Evolutionary conservation across 2,329 filamentous ascomycete species (phyloP), one percentile per base, ranked within the genome.

Genomic region (Pyricularia pennisetigena): DNA sequence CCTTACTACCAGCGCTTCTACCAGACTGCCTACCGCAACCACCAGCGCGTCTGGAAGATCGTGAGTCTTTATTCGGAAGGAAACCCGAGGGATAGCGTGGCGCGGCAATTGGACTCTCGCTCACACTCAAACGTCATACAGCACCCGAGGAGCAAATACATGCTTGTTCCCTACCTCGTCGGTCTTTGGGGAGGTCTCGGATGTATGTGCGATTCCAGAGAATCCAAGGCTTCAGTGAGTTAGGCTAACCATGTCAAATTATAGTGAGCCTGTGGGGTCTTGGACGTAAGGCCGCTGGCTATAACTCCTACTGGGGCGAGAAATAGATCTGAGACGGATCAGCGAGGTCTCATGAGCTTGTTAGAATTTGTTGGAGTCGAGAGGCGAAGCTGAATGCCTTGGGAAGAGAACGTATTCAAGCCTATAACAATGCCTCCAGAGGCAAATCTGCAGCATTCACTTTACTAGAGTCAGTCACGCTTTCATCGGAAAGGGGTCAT

Each of bases 21-120:
- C 83, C 91, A 93, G 82, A 82, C 85, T 72, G 88, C 91, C 74
- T 90, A 90, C 79, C 87, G 86, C 75, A 80, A 82, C 71, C 86
- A 89, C 78, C 82, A 88, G 73, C 88, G 91, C 75, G 80, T 92
- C 78, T 94, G 91, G 91, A 83, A 86, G 80, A 93, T 93, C 81
- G 91, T 94, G 85, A 78, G 89, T 84, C 61, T 70, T 41, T 7
- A 68, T 28, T 62, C 57, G 68, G 54, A 64, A 24, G 23, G 23
- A 64, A 35, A 61, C 23, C 7, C 16, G 54, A 65, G 68, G 70
- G 54, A n/a, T 29, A 64, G n/a, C 23, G 16, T 54, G 68, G 61
- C 30, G 10, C 23, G 16, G 57, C 23, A 64, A 30, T 68, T 20
- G 35, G n/a, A 59, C 62, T 0, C 8, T 16, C 23, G 68, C 35